A percentile compares a stretch with the other conserved stretches of the same genome.
Evolutionary conservation across 1,284 basidiomycete genomes (phyloP).

Genomic region (Sutorius eximius): DNA sequence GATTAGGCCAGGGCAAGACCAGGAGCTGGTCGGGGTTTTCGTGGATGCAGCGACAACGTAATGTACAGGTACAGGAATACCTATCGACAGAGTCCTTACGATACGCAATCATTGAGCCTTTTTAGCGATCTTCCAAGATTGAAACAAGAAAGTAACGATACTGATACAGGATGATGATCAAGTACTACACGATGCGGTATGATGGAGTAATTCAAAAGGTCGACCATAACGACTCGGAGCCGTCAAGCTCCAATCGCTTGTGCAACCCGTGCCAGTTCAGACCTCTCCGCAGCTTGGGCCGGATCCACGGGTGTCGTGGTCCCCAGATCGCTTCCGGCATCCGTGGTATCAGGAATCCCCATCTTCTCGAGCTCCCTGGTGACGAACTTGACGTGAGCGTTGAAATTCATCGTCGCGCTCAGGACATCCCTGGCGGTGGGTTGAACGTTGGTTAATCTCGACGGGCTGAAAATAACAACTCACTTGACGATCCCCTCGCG

Average conservation of each 20-base stretch:
- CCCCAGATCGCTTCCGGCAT: not conserved
- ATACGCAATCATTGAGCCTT: too few relatives aligned
- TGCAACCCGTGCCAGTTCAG: conserved; percentile 22
- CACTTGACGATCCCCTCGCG: conserved; percentile 64
- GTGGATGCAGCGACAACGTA: too few relatives aligned
- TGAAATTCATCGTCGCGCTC: conserved; percentile 59
- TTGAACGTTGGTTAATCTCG: not conserved
- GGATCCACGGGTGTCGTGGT: not conserved
- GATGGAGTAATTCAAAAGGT: too few relatives aligned
- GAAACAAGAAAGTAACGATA: too few relatives aligned
- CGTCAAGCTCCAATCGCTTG: conserved; percentile 19
- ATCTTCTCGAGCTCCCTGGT: conserved; percentile 61
- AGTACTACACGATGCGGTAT: too few relatives aligned
- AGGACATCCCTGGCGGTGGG: conserved; percentile 46
- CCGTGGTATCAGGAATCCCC: conserved; percentile 32
- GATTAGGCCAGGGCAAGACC: too few relatives aligned
- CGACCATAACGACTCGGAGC: too few relatives aligned
- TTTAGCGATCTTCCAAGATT: too few relatives aligned
- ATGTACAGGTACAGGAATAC: too few relatives aligned
- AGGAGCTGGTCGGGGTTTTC: too few relatives aligned
- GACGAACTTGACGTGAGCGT: conserved; percentile 67
- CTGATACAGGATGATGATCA: too few relatives aligned
- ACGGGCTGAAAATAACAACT: not conserved
- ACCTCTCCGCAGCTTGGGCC: conserved; percentile 8
- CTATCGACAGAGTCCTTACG: too few relatives aligned